Evolutionary conservation across 495 filamentous ascomycete species (phyloP).

Genomic region (Penicillium nucicola): DNA sequence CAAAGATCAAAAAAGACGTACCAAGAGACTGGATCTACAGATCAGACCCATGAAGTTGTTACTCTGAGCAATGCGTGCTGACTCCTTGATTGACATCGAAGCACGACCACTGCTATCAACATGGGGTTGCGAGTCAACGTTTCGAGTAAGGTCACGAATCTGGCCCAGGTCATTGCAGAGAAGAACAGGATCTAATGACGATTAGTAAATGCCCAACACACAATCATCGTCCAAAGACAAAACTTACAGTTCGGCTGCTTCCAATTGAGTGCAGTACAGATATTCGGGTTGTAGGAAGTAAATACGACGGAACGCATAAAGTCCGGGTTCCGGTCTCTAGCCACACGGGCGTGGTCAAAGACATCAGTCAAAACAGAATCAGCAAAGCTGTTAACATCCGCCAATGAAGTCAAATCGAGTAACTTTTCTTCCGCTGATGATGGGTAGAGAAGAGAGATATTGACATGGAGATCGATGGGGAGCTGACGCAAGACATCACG

Average conservation of each 20-base stretch:
- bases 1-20: slow-evolving; percentile 40
- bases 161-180: slow-evolving; percentile 87
- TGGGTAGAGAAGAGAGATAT: slow-evolving; percentile 84
- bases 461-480: slow-evolving; percentile 74
- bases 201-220: neutral
- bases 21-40: slow-evolving; percentile 80
- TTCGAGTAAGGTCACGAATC: slow-evolving; percentile 44
- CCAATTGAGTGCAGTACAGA: slow-evolving; percentile 95
- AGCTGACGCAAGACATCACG: slow-evolving; percentile 70
- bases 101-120: slow-evolving; percentile 63
- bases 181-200: slow-evolving; percentile 74
- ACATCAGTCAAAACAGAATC: slow-evolving; percentile 81
- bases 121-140: slow-evolving; percentile 36
- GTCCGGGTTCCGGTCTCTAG: slow-evolving; percentile 65
- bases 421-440: slow-evolving; percentile 64
- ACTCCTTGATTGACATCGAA: slow-evolving; percentile 87
- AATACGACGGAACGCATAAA: slow-evolving; percentile 84
- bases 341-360: slow-evolving; percentile 82
- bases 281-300: slow-evolving; percentile 80
- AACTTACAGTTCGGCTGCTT: slow-evolving; percentile 92
- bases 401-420: slow-evolving; percentile 63
- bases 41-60: slow-evolving; percentile 99
- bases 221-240: neutral
- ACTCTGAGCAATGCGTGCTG: slow-evolving; percentile 84
- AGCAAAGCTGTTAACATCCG: slow-evolving; percentile 82